Conservation (phyloP, 306 rosid species). For the Inga laurina region DNA sequence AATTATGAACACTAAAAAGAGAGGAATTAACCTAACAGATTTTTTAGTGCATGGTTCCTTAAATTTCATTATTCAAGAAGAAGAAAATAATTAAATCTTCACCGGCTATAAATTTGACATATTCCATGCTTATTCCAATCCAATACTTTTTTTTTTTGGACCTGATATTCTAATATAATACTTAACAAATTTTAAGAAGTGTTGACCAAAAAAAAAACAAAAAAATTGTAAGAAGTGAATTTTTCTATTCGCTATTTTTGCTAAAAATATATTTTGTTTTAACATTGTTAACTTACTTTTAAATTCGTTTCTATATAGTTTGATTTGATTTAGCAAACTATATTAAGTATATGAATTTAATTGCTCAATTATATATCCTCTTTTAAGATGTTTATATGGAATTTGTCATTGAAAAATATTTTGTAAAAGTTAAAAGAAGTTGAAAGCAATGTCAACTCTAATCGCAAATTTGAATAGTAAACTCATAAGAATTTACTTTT, state of each 20-base stretch:
- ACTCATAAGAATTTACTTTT: too few species aligned
- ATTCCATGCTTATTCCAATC: not conserved
- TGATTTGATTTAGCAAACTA: not conserved
- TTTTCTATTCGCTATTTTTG: not conserved
- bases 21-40: not conserved
- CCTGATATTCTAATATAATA: too few species aligned
- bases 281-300: not conserved
- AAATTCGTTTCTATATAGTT: not conserved
- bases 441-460: too few species aligned
- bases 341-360: too few species aligned
- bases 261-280: too few species aligned
- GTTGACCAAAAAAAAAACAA: too few species aligned
- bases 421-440: too few species aligned
- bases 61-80: not conserved
- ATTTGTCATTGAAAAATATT: not conserved
- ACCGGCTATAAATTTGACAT: not conserved
- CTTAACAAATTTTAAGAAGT: not conserved
- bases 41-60: not conserved
- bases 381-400: not conserved
- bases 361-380: too few species aligned
- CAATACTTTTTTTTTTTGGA: too few species aligned
- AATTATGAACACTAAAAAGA: too few species aligned
- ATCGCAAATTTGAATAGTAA: too few species aligned
- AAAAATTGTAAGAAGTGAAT: too few species aligned
- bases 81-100: not conserved